Evolutionary conservation across 768 basidiomycete species (phyloP).

Genomic region (Tephrocybe sp.): DNA sequence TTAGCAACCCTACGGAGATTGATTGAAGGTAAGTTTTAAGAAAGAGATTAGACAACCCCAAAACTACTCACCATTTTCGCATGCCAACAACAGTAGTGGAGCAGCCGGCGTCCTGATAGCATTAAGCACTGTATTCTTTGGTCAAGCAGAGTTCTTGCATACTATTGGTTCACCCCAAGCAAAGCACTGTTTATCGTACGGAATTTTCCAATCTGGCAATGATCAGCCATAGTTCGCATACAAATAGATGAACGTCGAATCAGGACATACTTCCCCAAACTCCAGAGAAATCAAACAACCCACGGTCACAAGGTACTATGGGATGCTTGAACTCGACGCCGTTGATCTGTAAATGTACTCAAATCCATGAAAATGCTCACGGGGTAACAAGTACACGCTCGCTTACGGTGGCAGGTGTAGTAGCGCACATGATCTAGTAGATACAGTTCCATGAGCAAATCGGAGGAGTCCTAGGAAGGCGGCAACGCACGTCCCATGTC

Average conservation of each 20-base stretch:
- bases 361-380: neutral
- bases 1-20: too few relatives aligned
- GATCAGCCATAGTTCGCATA: neutral
- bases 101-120: too few relatives aligned
- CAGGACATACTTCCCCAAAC: neutral
- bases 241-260: neutral
- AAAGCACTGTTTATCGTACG: neutral
- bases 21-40: too few relatives aligned
- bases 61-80: too few relatives aligned
- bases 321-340: neutral
- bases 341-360: neutral
- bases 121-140: too few relatives aligned
- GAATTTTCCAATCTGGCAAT: neutral
- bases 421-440: neutral
- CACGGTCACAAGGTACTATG: neutral
- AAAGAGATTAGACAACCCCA: too few relatives aligned
- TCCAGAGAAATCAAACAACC: neutral
- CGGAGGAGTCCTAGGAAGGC: neutral
- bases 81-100: too few relatives aligned
- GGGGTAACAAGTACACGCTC: neutral
- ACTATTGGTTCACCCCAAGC: neutral
- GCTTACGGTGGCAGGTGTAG: neutral
- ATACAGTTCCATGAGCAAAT: neutral
- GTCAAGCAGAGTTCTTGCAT: too few relatives aligned
- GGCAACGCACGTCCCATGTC: neutral